Conservation (phyloP, 805 yeast species). For the Saccharomycopsis schoenii region DNA sequence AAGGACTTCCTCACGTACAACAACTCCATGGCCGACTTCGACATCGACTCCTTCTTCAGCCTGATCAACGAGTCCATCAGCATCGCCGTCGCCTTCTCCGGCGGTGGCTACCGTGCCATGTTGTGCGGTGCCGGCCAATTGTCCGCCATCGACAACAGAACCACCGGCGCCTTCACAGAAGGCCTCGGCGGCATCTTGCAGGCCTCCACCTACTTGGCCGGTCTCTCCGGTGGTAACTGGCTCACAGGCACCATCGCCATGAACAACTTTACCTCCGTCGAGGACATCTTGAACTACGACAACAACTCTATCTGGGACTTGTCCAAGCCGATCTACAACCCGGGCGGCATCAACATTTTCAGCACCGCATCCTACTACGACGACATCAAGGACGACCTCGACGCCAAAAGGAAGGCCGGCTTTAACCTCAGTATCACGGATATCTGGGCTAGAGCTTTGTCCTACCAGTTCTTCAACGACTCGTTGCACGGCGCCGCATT, state of each 20-base stretch:
- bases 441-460: conserved; percentile 69
- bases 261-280: conserved; percentile 67
- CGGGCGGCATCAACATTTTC: conserved; percentile 53
- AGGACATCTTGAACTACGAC: conserved; percentile 37
- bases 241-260: conserved; percentile 55
- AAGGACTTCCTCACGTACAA: conserved; percentile 36
- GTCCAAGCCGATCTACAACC: conserved; percentile 45
- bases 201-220: conserved; percentile 59
- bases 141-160: conserved; percentile 69
- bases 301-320: conserved; percentile 59
- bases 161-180: conserved; percentile 40
- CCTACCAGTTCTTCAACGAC: conserved; percentile 59
- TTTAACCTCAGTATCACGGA: conserved; percentile 61
- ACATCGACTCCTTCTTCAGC: conserved; percentile 31
- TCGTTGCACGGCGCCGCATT: conserved; percentile 56
- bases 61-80: conserved; percentile 25
- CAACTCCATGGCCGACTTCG: conserved; percentile 23
- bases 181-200: conserved; percentile 72
- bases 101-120: conserved; percentile 92
- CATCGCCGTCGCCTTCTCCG: conserved; percentile 58
- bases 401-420: conserved; percentile 50
- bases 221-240: conserved; percentile 84
- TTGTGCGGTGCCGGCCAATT: conserved; percentile 75
- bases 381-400: conserved; percentile 42
- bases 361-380: conserved; percentile 43